Evolutionary conservation across 2,329 filamentous ascomycete genomes (phyloP).

Genomic region (Leptographium radiaticola): DNA sequence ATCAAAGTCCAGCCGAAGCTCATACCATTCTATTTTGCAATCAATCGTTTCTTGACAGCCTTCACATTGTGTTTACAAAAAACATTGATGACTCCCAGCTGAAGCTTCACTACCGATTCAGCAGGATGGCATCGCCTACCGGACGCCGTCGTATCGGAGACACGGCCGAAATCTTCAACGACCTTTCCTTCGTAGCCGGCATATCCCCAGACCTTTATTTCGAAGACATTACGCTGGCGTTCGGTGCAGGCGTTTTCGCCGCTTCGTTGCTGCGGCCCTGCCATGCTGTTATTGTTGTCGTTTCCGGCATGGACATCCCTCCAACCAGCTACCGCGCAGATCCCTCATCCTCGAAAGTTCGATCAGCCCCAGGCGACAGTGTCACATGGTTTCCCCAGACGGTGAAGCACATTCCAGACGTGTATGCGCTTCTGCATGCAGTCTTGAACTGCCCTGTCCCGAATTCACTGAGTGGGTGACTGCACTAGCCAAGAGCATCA

Average conservation of each 20-base stretch:
- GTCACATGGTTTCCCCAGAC: not conserved
- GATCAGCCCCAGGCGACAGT: not conserved
- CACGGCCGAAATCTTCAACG: slow-evolving; percentile 4
- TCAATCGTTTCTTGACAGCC: too few species aligned
- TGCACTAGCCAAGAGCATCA: not conserved
- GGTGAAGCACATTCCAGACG: slow-evolving; percentile 3
- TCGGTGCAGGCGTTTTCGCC: not conserved
- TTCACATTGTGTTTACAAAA: too few species aligned
- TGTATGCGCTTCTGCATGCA: slow-evolving; percentile 8
- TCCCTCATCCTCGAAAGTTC: too few species aligned
- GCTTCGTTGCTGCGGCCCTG: not conserved
- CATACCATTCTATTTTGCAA: too few species aligned
- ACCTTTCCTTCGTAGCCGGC: slow-evolving; percentile 1
- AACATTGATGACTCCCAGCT: too few species aligned
- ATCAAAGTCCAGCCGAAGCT: too few species aligned
- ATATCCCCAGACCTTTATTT: slow-evolving; percentile 1
- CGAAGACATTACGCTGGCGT: not conserved
- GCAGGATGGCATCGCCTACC: too few species aligned
- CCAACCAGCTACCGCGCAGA: too few species aligned
- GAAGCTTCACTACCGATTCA: not conserved
- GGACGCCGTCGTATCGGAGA: not conserved
- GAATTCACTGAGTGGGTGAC: not conserved
- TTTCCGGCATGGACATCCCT: not conserved
- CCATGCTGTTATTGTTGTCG: not conserved
- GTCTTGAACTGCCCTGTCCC: slow-evolving; percentile 1